These are phyloP conservation scores for Aspergillus intermedius DNA, from an alignment of 2,329 filamentous ascomycete species.

Conservation along the genomic window DNA sequence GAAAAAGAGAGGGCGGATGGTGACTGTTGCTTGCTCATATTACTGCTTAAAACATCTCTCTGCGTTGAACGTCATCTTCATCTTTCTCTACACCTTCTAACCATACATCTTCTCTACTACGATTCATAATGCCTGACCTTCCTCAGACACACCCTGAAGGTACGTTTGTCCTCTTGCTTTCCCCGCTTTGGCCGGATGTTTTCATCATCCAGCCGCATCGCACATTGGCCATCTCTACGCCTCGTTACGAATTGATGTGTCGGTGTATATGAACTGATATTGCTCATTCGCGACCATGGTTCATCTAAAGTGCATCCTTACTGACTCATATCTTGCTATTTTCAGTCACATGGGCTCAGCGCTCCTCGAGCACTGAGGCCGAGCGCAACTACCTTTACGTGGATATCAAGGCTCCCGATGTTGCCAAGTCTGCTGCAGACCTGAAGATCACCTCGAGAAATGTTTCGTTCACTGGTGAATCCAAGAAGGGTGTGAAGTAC, in stretches of 20 bases:
- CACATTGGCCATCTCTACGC: not conserved
- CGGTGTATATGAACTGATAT: not conserved
- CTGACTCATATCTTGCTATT: conserved; percentile 9
- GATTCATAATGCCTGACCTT: conserved; percentile 20
- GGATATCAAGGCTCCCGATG: conserved; percentile 82
- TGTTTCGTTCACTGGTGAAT: conserved; percentile 76
- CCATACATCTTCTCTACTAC: not conserved
- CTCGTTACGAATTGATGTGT: not conserved
- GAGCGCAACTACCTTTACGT: conserved; percentile 94
- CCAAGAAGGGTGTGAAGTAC: conserved; percentile 81
- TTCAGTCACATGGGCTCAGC: conserved; percentile 94
- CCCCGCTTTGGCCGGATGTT: conserved; percentile 20
- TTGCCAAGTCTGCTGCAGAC: conserved; percentile 67
- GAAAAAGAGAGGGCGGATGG: not conserved
- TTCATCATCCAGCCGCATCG: conserved; percentile 4
- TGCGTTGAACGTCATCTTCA: conserved; percentile 2
- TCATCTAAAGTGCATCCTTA: not conserved
- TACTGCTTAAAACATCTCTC: not conserved
- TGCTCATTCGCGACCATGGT: not conserved
- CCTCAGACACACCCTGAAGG: conserved; percentile 41
- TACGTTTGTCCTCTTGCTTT: conserved; percentile 27
- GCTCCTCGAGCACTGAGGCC: conserved; percentile 71
- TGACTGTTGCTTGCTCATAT: conserved; percentile 6
- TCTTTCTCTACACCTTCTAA: not conserved
- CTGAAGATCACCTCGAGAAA: conserved; percentile 73